A percentile compares a stretch with the other conserved stretches of the same genome.
Evolutionary conservation across 352 stramenopile genomes (phyloP).

Genomic region (Phytophthora quininea): DNA sequence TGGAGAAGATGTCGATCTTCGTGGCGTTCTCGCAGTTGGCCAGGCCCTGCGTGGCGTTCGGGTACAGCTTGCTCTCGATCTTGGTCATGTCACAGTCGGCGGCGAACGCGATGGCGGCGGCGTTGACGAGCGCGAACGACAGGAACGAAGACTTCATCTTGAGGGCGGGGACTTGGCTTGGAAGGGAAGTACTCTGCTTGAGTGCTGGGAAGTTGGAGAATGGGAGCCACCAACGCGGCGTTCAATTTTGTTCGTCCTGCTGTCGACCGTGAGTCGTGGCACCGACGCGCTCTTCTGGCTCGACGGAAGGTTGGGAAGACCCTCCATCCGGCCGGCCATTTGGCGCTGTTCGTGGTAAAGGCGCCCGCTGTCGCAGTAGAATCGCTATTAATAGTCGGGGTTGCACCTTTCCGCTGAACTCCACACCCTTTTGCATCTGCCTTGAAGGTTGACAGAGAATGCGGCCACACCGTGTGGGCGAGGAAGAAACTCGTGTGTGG

Average conservation of each 20-base stretch:
- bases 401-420: neutral
- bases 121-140: conserved; percentile 24
- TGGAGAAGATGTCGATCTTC: conserved; percentile 62
- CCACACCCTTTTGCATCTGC: neutral
- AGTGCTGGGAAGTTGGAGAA: conserved; percentile 28
- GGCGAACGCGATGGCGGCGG: conserved; percentile 31
- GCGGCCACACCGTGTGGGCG: neutral
- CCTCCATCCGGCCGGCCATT: conserved; percentile 20
- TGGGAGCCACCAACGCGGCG: conserved; percentile 2
- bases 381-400: neutral
- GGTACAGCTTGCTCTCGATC: conserved; percentile 60
- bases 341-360: conserved; percentile 21
- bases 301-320: neutral
- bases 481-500: neutral
- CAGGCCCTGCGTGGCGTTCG: conserved; percentile 63
- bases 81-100: conserved; percentile 55
- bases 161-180: neutral
- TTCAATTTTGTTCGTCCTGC: no score
- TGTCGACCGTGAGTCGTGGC: no score
- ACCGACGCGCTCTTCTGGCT: neutral
- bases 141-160: conserved; percentile 41
- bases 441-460: neutral
- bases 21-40: conserved; percentile 46
- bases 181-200: conserved; percentile 25
- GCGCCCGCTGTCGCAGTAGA: conserved; percentile 8